Conservation (phyloP, 305 asterid species). For the Galium porrigens region DNA sequence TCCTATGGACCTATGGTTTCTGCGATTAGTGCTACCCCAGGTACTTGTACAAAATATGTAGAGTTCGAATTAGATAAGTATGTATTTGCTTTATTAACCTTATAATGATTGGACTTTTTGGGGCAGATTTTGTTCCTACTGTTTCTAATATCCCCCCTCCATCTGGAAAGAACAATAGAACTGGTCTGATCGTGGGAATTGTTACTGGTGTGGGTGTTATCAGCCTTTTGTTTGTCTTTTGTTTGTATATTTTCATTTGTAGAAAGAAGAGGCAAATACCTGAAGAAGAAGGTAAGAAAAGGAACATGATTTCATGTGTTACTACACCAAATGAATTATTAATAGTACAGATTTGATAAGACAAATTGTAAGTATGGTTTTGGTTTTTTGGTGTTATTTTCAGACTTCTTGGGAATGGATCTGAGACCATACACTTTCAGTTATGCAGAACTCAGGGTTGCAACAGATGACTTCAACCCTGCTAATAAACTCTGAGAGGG, state of each 20-base stretch:
- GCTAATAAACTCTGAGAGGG: slow-evolving; percentile 72
- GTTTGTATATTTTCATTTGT: slow-evolving; percentile 22
- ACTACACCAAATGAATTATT: not conserved
- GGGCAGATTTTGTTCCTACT: slow-evolving; percentile 43
- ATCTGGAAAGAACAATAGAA: slow-evolving; percentile 24
- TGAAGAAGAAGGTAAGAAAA: slow-evolving; percentile 48
- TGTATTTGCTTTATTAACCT: slow-evolving; percentile 5
- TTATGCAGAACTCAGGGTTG: slow-evolving; percentile 46
- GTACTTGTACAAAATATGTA: slow-evolving; percentile 10
- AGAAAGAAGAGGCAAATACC: slow-evolving; percentile 26
- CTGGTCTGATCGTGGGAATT: slow-evolving; percentile 54
- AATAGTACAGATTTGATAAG: not conserved
- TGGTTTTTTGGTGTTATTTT: slow-evolving; percentile 9
- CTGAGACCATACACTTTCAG: slow-evolving; percentile 49
- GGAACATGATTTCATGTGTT: not conserved
- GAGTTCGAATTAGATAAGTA: not conserved
- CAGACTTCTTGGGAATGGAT: slow-evolving; percentile 62
- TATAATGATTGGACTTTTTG: slow-evolving; percentile 5
- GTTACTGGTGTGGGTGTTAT: slow-evolving; percentile 33
- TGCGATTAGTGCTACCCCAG: slow-evolving; percentile 53
- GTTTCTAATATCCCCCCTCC: slow-evolving; percentile 43
- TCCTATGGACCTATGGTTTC: slow-evolving; percentile 63
- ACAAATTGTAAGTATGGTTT: not conserved
- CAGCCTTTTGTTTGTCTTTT: slow-evolving; percentile 27
- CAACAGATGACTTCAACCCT: slow-evolving; percentile 46